A percentile compares a stretch with the other conserved stretches of the same genome.
Evolutionary conservation across 345 rosid species (phyloP).

Genomic region (Corchorus olitorius): DNA sequence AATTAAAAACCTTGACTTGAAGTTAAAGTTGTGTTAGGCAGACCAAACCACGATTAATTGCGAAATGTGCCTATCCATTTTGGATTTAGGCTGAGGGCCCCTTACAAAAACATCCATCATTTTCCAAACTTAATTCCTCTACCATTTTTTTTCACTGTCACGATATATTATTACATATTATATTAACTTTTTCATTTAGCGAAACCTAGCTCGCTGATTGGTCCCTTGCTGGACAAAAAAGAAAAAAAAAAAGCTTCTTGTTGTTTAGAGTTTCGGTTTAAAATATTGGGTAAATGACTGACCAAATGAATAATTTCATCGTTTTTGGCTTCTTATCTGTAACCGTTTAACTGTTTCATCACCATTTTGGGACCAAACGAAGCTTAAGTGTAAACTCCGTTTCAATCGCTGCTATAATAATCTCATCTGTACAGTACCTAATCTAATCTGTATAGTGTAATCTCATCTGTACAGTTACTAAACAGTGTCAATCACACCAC

Average conservation of each 20-base stretch:
- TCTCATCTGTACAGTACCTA: too few species aligned
- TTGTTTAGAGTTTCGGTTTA: background rate
- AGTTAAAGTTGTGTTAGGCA: conserved; percentile 7
- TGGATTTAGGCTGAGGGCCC: conserved; percentile 10
- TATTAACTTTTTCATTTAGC: background rate
- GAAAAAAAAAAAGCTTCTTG: too few species aligned
- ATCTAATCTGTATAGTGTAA: too few species aligned
- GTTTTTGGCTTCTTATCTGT: too few species aligned
- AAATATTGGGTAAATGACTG: background rate
- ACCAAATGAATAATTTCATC: background rate
- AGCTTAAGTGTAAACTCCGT: too few species aligned
- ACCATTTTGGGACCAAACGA: too few species aligned
- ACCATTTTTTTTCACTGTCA: background rate
- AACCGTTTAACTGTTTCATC: too few species aligned
- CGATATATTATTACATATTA: background rate
- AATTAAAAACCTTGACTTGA: background rate
- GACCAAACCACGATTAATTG: conserved; percentile 4
- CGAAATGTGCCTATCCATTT: conserved; percentile 6
- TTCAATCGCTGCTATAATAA: too few species aligned
- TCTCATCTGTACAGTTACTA: too few species aligned
- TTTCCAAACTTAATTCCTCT: background rate
- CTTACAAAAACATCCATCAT: conserved; percentile 14
- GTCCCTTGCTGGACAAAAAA: background rate
- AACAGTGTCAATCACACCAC: too few species aligned
- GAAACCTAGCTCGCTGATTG: background rate